Percentiles rank a stretch among this genome's conserved stretches.
Conservation (phyloP, 108 stramenopile genomes). For the Fistulifera solaris region DNA sequence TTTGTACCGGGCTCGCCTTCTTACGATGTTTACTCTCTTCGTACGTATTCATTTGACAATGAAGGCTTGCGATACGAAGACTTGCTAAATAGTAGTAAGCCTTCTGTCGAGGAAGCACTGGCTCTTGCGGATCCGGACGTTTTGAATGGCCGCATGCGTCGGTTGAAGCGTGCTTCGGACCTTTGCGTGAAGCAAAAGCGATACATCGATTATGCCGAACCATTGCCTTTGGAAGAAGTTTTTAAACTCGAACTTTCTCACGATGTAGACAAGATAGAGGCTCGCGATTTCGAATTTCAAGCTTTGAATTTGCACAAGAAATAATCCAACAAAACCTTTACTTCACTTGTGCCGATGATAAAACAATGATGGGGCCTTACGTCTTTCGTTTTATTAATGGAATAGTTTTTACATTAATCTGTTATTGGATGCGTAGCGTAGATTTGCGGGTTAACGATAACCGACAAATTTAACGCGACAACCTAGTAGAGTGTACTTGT, state of each 20-base stretch:
- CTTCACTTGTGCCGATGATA: too few species aligned
- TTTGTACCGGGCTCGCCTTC: not conserved
- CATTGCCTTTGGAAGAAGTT: constrained; percentile 48
- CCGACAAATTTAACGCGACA: too few species aligned
- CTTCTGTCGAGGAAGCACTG: constrained; percentile 74
- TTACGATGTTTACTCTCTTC: not conserved
- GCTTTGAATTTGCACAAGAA: constrained; percentile 71
- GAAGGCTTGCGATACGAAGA: constrained; percentile 82
- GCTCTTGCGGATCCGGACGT: constrained; percentile 70
- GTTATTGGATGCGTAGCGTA: too few species aligned
- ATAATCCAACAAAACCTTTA: constrained; percentile 6
- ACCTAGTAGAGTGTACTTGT: too few species aligned
- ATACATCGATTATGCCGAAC: constrained; percentile 68
- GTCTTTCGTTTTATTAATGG: too few species aligned
- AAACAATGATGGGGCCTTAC: too few species aligned
- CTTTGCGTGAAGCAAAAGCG: constrained; percentile 81
- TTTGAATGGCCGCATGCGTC: constrained; percentile 73
- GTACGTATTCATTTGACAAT: constrained; percentile 1
- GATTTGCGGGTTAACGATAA: too few species aligned
- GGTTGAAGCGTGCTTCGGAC: constrained; percentile 83
- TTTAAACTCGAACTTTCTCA: constrained; percentile 70
- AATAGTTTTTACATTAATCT: too few species aligned
- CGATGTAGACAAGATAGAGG: constrained; percentile 68
- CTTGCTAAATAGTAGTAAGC: constrained; percentile 62
- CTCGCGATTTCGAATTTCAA: constrained; percentile 72